These are phyloP conservation scores for Melanopsichium pennsylvanicum DNA, from an alignment of 1,284 basidiomycete genomes.

Conservation along the genomic window DNA sequence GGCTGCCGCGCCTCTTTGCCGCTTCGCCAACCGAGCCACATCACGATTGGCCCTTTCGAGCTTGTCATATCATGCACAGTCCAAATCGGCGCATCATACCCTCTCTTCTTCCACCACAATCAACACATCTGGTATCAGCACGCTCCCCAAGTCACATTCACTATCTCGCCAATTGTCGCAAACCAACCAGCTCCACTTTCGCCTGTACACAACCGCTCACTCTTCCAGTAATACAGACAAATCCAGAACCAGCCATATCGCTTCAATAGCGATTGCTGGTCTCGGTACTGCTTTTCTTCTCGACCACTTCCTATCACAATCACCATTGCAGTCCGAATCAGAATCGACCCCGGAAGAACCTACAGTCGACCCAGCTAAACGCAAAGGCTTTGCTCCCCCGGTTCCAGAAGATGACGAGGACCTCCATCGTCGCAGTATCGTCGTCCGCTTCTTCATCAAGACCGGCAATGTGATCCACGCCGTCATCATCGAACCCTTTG, in stretches of 20 bases:
- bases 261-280: conserved; percentile 29
- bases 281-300: conserved; percentile 14
- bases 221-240: background rate
- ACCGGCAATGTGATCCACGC: conserved; percentile 36
- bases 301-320: conserved; percentile 12
- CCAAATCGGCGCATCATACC: background rate
- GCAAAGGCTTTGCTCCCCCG: conserved; percentile 35
- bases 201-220: background rate
- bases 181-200: background rate
- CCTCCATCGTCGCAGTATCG: conserved; percentile 23
- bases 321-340: conserved; percentile 18
- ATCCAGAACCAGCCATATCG: conserved; percentile 6
- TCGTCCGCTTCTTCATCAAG: conserved; percentile 27
- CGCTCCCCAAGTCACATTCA: background rate
- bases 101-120: background rate
- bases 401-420: conserved; percentile 38
- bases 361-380: conserved; percentile 7
- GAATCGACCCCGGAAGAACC: background rate
- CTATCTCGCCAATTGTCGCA: background rate
- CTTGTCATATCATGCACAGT: background rate
- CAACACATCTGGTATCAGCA: background rate
- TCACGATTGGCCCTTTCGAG: background rate
- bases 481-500: conserved; percentile 82
- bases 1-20: background rate
- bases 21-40: background rate